Percentiles rank a stretch among this genome's conserved stretches.
phyloP scores from a whole-genome alignment of 257 asterid species.

The Verbena officinalis region DNA sequence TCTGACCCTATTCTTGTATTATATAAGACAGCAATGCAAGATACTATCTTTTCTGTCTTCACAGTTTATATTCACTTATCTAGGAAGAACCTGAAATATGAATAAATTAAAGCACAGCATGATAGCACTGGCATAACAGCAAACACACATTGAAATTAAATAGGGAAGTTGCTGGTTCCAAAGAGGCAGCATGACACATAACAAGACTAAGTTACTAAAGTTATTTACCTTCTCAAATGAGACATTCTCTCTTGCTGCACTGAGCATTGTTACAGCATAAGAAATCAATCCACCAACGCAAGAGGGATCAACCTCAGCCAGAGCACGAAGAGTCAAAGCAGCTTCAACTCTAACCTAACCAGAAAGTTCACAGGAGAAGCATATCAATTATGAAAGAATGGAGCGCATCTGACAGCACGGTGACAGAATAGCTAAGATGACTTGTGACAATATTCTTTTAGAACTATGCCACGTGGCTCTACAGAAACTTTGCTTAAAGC shows the following conservation, averaged over 20 bases:
- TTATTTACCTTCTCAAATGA: constrained; percentile 85
- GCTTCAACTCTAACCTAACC: constrained; percentile 96
- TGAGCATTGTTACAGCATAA: constrained; percentile 90
- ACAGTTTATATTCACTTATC: constrained; percentile 5
- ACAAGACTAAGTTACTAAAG: constrained; percentile 14
- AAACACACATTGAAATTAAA: constrained; percentile 9
- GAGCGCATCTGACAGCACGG: constrained; percentile 30
- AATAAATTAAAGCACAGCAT: constrained; percentile 17
- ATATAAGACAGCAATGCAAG: too few relatives aligned
- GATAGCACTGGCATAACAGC: neutral
- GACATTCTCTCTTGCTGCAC: constrained; percentile 80
- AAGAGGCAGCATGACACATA: constrained; percentile 12
- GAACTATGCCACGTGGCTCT: constrained; percentile 23
- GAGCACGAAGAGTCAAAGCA: constrained; percentile 86
- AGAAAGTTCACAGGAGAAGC: constrained; percentile 34
- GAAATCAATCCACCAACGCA: constrained; percentile 96
- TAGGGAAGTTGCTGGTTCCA: constrained; percentile 9
- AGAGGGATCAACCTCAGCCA: constrained; percentile 97
- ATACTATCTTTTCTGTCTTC: too few relatives aligned
- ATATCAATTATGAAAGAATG: constrained; percentile 2
- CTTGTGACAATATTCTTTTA: constrained; percentile 20
- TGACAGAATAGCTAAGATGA: constrained; percentile 16
- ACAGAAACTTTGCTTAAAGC: neutral
- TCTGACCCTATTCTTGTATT: too few relatives aligned
- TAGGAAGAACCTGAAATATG: constrained; percentile 10